phyloP scores from a whole-genome alignment of 2,329 filamentous ascomycete genomes.

The Botrytis byssoidea region DNA sequence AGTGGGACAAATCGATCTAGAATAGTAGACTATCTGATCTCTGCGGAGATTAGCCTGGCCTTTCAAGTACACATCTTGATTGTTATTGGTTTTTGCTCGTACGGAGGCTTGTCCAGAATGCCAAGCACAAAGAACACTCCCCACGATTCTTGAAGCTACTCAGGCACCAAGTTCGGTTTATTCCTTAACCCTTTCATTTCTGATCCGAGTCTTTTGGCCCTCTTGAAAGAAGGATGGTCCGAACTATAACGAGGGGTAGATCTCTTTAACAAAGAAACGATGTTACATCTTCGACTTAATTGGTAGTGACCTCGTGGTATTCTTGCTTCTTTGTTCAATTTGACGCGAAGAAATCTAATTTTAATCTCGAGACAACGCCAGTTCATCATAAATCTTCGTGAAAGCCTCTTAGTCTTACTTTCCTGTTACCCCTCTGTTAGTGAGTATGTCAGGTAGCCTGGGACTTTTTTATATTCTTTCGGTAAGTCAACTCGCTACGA shows the following conservation, averaged over 20 bases:
- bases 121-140: conserved; percentile 8
- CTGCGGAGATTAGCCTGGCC: background rate
- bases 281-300: conserved; percentile 1
- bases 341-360: conserved; percentile 4
- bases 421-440: background rate
- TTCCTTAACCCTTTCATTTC: background rate
- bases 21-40: background rate
- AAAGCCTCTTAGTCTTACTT: background rate
- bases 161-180: conserved; percentile 1
- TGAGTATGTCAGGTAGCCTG: background rate
- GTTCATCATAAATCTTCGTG: background rate
- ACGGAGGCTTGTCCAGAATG: background rate
- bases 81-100: background rate
- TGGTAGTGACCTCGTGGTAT: background rate
- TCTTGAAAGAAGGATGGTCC: background rate
- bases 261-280: conserved; percentile 1
- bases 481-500: conserved; percentile 1
- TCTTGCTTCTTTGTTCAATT: background rate
- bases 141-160: conserved; percentile 6
- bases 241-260: background rate
- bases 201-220: background rate
- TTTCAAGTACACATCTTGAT: background rate
- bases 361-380: background rate
- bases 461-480: background rate
- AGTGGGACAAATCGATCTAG: background rate